Base-by-base conservation (phyloP, 1,139 yeast species). In the Yamadazyma triangularis region DNA sequence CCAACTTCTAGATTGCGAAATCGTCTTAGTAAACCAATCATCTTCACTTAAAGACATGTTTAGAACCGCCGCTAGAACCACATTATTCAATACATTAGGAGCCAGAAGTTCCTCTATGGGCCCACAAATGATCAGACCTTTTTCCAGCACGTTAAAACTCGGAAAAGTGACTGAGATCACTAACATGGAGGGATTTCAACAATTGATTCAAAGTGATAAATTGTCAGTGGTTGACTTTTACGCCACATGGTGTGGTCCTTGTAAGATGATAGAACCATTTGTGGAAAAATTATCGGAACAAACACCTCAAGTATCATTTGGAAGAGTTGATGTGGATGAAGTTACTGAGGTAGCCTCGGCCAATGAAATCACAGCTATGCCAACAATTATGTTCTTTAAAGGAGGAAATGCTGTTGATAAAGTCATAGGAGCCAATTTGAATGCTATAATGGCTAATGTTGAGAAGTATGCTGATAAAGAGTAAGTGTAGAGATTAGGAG, bases 301-400 rank as follows among this genome's bases (percentile, higher is more conserved):
- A 58, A 61, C 40, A 46, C 74, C 64, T 32, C 60, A 58, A 34
- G 69, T 60, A 3, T 49, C 53, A 30, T 65, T 65, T 38, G 64
- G 59, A 13, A 52, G 67, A 40, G 41, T 44, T 11, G 47, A 44
- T 27, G 47, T 44, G 9, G 48, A 88, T 53, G 78, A 80, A 55
- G 67, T 79, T 44, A 72, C 82, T 28, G 81, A 77, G 14, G 73
- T 87, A 46, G 93, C 95, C 35, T 74, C 76, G 48, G 74, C 79
- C 46, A 74, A 79, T 61, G 84, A 76, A 49, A 70, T 88, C 48
- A 66, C 83, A 36, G 83, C 95, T 41, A 87, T 88, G 96, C 96
- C 96, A 57, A 88, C 96, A 36, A 60, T 88, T 41, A 60, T 85
- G 39, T 77, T 85, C 60, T 79, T 77, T 74, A 86, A 84, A 71